Evolutionary conservation across 2,329 filamentous ascomycete species (phyloP).

Genomic region (Colletotrichum sp.): DNA sequence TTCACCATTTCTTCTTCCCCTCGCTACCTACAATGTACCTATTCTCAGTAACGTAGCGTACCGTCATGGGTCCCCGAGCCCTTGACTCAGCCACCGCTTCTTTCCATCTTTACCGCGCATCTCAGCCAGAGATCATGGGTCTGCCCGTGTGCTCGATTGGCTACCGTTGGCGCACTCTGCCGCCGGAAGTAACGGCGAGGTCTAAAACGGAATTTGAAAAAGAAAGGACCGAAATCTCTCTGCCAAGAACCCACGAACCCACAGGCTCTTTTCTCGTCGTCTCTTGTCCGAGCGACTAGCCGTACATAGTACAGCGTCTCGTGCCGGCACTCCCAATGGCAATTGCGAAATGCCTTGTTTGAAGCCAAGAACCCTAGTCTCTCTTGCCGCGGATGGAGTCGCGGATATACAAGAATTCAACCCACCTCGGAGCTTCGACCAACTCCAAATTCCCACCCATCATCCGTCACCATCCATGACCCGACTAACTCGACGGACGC

Average conservation of each 20-base stretch:
- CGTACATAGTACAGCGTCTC: neutral
- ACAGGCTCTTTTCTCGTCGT: neutral
- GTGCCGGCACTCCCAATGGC: constrained; percentile 3
- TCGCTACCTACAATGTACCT: neutral
- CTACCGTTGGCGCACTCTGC: constrained; percentile 12
- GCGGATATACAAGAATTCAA: constrained; percentile 9
- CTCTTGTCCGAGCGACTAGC: neutral
- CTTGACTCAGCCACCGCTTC: neutral
- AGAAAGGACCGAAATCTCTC: neutral
- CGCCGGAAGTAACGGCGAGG: neutral
- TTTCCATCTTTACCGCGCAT: constrained; percentile 6
- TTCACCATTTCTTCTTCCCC: neutral
- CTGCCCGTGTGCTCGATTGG: constrained; percentile 9
- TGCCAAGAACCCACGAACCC: neutral
- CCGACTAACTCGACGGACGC: neutral
- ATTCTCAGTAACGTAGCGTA: neutral
- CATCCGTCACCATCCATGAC: neutral
- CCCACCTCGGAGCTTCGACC: neutral
- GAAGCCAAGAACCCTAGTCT: neutral
- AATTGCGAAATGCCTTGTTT: neutral
- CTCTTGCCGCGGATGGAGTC: constrained; percentile 11
- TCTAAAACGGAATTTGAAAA: neutral
- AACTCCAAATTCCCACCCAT: neutral
- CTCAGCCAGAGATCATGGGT: neutral
- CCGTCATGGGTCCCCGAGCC: neutral